Evolutionary conservation across 192 early-diverging fungal species (phyloP).

Genomic region (Gryganskiella cystojenkinii): DNA sequence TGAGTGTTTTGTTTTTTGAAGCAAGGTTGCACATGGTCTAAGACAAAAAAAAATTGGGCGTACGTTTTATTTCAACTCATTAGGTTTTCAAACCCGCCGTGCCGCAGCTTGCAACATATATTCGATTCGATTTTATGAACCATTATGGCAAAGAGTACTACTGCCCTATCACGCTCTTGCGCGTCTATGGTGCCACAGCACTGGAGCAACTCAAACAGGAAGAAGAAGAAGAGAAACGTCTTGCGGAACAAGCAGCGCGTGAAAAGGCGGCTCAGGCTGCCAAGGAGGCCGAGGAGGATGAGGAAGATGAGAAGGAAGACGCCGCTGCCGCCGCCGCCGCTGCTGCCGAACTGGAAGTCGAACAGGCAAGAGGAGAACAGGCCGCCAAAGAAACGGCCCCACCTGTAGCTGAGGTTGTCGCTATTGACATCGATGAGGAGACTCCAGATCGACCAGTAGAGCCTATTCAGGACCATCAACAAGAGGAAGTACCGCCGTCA

Average conservation of each 20-base stretch:
- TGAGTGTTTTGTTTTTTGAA: not conserved
- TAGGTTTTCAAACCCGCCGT: slow-evolving; percentile 86
- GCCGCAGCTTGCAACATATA: slow-evolving; percentile 81
- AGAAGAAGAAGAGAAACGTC: slow-evolving; percentile 54
- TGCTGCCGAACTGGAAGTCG: not conserved
- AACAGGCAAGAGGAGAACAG: too few relatives aligned
- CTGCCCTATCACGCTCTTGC: slow-evolving; percentile 89
- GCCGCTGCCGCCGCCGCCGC: slow-evolving; percentile 8
- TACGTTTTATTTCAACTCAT: not conserved
- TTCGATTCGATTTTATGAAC: slow-evolving; percentile 88
- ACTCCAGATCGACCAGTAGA: not conserved
- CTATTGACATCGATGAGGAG: not conserved
- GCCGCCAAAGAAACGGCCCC: too few relatives aligned
- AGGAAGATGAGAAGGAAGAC: slow-evolving; percentile 38
- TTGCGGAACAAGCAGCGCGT: slow-evolving; percentile 37
- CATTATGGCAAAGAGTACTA: slow-evolving; percentile 95
- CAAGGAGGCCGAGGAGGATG: slow-evolving; percentile 29
- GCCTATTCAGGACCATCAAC: not conserved
- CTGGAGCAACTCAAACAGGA: slow-evolving; percentile 87
- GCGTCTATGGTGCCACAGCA: slow-evolving; percentile 92
- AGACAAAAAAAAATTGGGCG: not conserved
- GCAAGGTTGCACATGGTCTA: not conserved
- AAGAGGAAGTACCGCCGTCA: not conserved
- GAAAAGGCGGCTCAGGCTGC: slow-evolving; percentile 45
- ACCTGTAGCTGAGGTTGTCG: not conserved